Conservation (phyloP, 352 stramenopile genomes). For the Phytophthora pinifolia region DNA sequence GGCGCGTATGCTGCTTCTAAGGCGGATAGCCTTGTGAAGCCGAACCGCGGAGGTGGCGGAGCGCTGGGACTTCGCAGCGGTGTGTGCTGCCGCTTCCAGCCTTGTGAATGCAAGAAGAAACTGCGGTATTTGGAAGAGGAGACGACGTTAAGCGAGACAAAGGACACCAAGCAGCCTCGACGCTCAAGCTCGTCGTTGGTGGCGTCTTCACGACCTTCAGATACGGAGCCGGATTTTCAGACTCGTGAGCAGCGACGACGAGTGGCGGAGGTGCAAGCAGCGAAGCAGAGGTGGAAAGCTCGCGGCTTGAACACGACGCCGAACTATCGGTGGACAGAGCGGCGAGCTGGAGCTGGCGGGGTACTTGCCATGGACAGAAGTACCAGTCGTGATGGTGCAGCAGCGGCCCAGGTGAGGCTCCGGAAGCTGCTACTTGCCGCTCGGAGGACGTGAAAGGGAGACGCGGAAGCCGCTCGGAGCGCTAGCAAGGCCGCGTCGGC, state of each 20-base stretch:
- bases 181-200: constrained; percentile 16
- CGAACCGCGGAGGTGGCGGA: constrained; percentile 15
- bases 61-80: constrained; percentile 18
- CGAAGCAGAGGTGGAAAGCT: constrained; percentile 21
- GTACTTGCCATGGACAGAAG: constrained; percentile 25
- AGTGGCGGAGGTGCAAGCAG: constrained; percentile 22
- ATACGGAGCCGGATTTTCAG: constrained; percentile 24
- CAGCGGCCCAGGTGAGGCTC: constrained; percentile 10
- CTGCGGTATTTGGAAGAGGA: constrained; percentile 1
- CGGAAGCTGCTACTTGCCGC: constrained; percentile 10
- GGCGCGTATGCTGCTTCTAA: constrained; percentile 29
- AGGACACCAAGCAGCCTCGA: constrained; percentile 26
- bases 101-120: constrained; percentile 29
- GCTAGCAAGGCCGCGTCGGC: too few species aligned
- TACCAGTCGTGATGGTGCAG: constrained; percentile 20
- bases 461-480: constrained; percentile 3
- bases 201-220: constrained; percentile 6
- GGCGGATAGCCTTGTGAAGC: constrained; percentile 25
- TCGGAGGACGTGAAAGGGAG: constrained; percentile 19
- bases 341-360: constrained; percentile 21
- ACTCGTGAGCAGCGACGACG: constrained; percentile 31
- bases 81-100: constrained; percentile 25
- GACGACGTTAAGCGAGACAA: not conserved
- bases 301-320: constrained; percentile 22
- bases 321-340: constrained; percentile 32